A percentile compares a stretch with the other conserved stretches of the same genome.
These are phyloP conservation scores for Schizophyllum amplum DNA, from an alignment of 1,284 basidiomycete genomes.

Conservation along the genomic window DNA sequence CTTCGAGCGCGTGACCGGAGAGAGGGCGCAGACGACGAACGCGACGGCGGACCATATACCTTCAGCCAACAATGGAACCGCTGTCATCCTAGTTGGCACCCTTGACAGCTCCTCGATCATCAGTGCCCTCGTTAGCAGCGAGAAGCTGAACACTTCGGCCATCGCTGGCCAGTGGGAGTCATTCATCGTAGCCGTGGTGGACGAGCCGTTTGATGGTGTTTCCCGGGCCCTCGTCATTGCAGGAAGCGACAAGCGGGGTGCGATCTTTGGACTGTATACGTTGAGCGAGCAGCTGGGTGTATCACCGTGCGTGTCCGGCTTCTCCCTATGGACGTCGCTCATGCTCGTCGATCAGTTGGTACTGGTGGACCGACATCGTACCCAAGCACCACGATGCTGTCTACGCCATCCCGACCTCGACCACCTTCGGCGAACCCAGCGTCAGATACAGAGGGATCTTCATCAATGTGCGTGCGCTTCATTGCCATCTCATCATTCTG, in stretches of 20 bases:
- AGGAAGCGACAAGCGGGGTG: conserved; percentile 59
- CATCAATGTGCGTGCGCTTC: conserved; percentile 28
- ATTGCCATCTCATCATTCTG: background rate
- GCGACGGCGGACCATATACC: conserved; percentile 25
- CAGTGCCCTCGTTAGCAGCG: conserved; percentile 40
- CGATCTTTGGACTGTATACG: conserved; percentile 63
- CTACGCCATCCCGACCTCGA: conserved; percentile 34
- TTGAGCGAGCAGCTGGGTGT: conserved; percentile 67
- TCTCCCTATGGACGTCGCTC: conserved; percentile 30
- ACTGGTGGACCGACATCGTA: conserved; percentile 65
- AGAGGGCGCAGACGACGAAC: conserved; percentile 38
- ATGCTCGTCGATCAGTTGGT: background rate
- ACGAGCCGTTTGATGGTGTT: conserved; percentile 50
- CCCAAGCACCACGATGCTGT: conserved; percentile 40
- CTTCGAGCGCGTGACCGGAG: conserved; percentile 51
- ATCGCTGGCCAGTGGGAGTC: conserved; percentile 61
- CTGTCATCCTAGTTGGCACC: conserved; percentile 57
- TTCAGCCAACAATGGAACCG: conserved; percentile 12
- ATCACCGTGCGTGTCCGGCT: conserved; percentile 44
- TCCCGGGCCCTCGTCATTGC: conserved; percentile 56
- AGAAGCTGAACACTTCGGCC: conserved; percentile 44
- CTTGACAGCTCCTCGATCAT: conserved; percentile 56
- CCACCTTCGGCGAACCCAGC: conserved; percentile 57
- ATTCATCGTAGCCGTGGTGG: conserved; percentile 44
- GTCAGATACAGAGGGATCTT: conserved; percentile 68